These are phyloP conservation scores for Cladophialophora chaetospira DNA, from an alignment of 2,329 filamentous ascomycete genomes.

Conservation along the genomic window DNA sequence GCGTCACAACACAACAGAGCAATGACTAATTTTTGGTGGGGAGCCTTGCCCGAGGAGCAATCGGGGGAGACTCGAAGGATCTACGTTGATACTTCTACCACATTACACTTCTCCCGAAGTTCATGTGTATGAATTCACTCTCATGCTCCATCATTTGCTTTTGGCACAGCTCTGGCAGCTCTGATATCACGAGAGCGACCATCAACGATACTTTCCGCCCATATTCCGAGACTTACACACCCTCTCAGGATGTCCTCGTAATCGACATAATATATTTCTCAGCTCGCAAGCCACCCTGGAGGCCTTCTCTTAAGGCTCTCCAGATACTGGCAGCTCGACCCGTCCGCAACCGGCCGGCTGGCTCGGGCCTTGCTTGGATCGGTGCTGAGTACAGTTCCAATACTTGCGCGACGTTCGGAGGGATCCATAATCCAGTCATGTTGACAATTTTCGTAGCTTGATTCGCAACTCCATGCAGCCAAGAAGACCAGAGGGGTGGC, in stretches of 20 bases:
- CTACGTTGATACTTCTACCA: conserved; percentile 8
- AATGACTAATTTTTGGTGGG: too few relatives aligned
- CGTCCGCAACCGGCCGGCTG: conserved; percentile 18
- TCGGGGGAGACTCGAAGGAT: background rate
- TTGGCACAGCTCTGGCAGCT: background rate
- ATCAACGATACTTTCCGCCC: background rate
- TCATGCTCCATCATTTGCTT: too few relatives aligned
- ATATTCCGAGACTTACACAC: conserved; percentile 11
- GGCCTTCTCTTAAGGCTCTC: background rate
- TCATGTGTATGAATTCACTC: conserved; percentile 1
- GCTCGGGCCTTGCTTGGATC: conserved; percentile 21
- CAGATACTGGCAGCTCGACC: conserved; percentile 5
- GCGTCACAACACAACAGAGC: too few relatives aligned
- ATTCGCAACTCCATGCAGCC: background rate
- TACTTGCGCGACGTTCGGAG: background rate
- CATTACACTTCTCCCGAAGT: background rate
- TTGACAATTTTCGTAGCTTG: background rate
- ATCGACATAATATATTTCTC: conserved; percentile 9
- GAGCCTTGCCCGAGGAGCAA: too few relatives aligned
- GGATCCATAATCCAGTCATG: background rate
- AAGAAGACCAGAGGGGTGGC: background rate
- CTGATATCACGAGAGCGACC: conserved; percentile 9
- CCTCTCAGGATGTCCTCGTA: conserved; percentile 10
- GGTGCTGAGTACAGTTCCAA: background rate
- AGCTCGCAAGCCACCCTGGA: conserved; percentile 5